These are phyloP conservation scores for Myotisia sp. DNA, from an alignment of 2,329 filamentous ascomycete genomes.

Conservation along the genomic window DNA sequence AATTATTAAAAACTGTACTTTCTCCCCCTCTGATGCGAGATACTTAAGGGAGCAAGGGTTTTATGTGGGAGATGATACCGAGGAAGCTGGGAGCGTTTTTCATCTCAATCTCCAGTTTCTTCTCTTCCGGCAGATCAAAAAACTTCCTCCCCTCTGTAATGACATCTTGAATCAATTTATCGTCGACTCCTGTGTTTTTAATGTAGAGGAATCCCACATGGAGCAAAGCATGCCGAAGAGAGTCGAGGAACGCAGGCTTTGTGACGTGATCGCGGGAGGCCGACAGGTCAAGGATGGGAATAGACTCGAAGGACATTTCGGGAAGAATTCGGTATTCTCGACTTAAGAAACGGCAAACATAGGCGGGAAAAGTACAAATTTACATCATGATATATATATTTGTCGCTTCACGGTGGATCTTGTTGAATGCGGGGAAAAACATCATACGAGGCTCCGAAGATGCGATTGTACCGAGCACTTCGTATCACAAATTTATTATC, in stretches of 20 bases:
- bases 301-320: conserved; percentile 57
- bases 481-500: too few relatives aligned
- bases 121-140: conserved; percentile 60
- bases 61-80: conserved; percentile 50
- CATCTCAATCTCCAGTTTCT: conserved; percentile 65
- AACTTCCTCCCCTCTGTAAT: conserved; percentile 55
- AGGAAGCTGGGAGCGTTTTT: conserved; percentile 59
- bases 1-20: background rate
- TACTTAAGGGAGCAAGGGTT: conserved; percentile 22
- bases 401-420: too few relatives aligned
- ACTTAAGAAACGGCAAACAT: too few relatives aligned
- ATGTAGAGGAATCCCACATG: conserved; percentile 84
- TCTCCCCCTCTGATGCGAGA: background rate
- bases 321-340: too few relatives aligned
- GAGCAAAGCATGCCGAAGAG: conserved; percentile 61
- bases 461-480: too few relatives aligned
- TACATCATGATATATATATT: too few relatives aligned
- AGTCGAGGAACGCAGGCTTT: conserved; percentile 56
- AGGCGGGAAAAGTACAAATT: too few relatives aligned
- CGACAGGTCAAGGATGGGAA: conserved; percentile 66
- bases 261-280: conserved; percentile 48
- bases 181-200: conserved; percentile 60
- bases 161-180: conserved; percentile 50
- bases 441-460: too few relatives aligned
- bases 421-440: too few relatives aligned